Conservation (phyloP, 768 basidiomycete genomes). For the Leucocoprinus birnbaumii region DNA sequence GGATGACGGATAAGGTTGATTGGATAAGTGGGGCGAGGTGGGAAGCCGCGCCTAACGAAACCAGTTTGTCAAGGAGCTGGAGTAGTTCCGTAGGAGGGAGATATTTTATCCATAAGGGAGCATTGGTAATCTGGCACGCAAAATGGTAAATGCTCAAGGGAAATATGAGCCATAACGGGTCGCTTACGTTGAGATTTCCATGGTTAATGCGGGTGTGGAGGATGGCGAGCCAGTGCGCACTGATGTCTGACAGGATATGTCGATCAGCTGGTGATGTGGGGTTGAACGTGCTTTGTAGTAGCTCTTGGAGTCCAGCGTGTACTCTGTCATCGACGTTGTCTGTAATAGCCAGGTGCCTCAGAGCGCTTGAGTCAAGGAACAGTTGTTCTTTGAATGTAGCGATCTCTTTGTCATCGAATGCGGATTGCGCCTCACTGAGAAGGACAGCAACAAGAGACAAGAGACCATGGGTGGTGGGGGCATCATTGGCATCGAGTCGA, state of each 20-base stretch:
- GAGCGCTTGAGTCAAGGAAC: slow-evolving; percentile 28
- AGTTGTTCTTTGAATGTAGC: slow-evolving; percentile 35
- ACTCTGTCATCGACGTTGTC: slow-evolving; percentile 31
- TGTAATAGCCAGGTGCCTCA: slow-evolving; percentile 34
- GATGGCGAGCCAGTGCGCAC: slow-evolving; percentile 40
- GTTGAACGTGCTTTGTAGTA: slow-evolving; percentile 40
- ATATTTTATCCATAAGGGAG: slow-evolving; percentile 55
- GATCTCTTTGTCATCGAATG: slow-evolving; percentile 27
- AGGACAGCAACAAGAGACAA: slow-evolving; percentile 39
- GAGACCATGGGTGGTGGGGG: slow-evolving; percentile 25
- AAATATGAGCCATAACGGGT: neutral
- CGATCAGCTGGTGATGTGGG: slow-evolving; percentile 33
- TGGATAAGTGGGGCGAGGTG: slow-evolving; percentile 24
- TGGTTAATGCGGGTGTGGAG: slow-evolving; percentile 14
- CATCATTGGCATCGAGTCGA: neutral
- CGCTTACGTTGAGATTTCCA: slow-evolving; percentile 5
- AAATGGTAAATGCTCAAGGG: neutral
- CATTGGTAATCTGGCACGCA: slow-evolving; percentile 3
- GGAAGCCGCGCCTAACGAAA: neutral
- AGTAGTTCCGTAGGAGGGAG: slow-evolving; percentile 41
- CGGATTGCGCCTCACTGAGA: slow-evolving; percentile 22
- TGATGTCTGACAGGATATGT: slow-evolving; percentile 35
- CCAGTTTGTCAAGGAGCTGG: slow-evolving; percentile 39
- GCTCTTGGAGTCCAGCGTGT: slow-evolving; percentile 33
- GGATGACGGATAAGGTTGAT: slow-evolving; percentile 34